Conservation (phyloP, 768 basidiomycete genomes). For the Tulasnella sp. region DNA sequence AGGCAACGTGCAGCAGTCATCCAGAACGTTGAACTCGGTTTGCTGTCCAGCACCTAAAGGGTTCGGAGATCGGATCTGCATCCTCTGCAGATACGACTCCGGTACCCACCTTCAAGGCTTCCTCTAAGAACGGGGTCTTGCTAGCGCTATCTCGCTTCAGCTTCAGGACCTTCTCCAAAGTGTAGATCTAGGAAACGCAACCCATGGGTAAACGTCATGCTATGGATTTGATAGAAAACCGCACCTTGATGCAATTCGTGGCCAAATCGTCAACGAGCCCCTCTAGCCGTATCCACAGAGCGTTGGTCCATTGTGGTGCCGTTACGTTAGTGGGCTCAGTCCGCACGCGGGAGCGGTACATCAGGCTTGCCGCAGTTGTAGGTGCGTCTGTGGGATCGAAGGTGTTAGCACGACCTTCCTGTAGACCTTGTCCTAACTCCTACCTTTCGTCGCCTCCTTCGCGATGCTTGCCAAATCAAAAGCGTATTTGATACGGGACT, state of each 20-base stretch:
- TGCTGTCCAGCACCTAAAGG: constrained; percentile 74
- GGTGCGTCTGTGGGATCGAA: constrained; percentile 34
- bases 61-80: background rate
- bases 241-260: constrained; percentile 83
- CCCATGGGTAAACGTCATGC: background rate
- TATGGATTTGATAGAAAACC: constrained; percentile 8
- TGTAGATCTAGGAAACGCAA: constrained; percentile 65
- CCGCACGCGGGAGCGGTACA: constrained; percentile 80
- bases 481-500: constrained; percentile 70
- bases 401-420: background rate
- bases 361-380: constrained; percentile 41
- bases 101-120: constrained; percentile 79
- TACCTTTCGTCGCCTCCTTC: constrained; percentile 76
- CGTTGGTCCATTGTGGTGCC: constrained; percentile 78
- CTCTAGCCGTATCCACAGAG: constrained; percentile 79
- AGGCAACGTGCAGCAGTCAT: constrained; percentile 70
- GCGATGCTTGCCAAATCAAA: constrained; percentile 88
- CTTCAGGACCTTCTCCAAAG: constrained; percentile 87
- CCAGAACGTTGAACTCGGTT: constrained; percentile 92
- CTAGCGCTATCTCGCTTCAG: constrained; percentile 81
- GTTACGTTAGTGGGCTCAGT: constrained; percentile 89
- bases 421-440: background rate
- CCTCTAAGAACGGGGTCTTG: constrained; percentile 79
- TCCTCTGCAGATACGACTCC: background rate
- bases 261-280: constrained; percentile 83